Conservation (phyloP, 306 rosid genomes). For the Prunus fruticosa region DNA sequence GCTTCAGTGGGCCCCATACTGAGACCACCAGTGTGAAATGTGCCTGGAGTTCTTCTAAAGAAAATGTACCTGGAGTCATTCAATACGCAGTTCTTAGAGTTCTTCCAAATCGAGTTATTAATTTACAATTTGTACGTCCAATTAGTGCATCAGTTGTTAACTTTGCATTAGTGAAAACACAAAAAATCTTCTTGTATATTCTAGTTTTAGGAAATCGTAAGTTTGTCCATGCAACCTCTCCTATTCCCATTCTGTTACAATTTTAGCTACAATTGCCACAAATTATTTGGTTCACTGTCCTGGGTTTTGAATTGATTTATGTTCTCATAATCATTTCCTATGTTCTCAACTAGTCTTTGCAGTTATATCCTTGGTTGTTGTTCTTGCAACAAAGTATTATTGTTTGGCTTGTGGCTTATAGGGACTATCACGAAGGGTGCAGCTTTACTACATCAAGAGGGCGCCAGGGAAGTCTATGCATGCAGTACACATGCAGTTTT, state of each 20-base stretch:
- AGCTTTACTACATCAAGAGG: slow-evolving; percentile 89
- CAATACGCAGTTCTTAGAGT: neutral
- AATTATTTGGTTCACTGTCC: neutral
- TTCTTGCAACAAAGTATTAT: slow-evolving; percentile 12
- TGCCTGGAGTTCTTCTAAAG: too few relatives aligned
- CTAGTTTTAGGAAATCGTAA: neutral
- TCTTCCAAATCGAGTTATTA: neutral
- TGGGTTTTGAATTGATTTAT: neutral
- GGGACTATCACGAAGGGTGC: slow-evolving; percentile 94
- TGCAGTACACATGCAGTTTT: slow-evolving; percentile 94
- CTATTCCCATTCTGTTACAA: neutral
- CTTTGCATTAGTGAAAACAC: neutral
- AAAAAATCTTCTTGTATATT: neutral
- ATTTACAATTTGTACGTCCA: neutral
- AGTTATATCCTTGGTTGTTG: neutral
- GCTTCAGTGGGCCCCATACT: neutral
- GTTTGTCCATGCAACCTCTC: neutral
- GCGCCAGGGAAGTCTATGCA: slow-evolving; percentile 97
- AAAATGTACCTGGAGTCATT: neutral
- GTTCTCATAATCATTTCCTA: neutral
- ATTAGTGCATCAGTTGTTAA: neutral
- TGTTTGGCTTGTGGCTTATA: slow-evolving; percentile 28
- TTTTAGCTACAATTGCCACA: neutral
- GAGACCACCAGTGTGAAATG: neutral
- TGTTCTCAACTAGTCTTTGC: neutral